Evolutionary conservation across 2,329 filamentous ascomycete species (phyloP), one percentile per base, ranked within the genome.

Genomic region (Trichoderma harzianum): DNA sequence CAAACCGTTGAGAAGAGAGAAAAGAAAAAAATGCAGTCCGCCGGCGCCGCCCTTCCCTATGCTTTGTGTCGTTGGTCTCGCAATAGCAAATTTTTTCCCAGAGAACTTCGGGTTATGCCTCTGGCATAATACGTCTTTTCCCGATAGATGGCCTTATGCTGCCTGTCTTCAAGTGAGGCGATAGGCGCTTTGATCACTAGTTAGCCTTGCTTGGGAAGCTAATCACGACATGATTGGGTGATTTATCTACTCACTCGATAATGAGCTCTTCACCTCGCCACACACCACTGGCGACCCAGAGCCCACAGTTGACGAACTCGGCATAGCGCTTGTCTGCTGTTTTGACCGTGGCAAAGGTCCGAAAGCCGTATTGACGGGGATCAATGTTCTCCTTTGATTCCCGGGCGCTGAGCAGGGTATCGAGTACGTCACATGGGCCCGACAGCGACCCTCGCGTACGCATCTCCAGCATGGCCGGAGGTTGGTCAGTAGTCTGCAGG

Each of bases 201-300:
- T 71, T 57, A 72, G 68, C 55, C 34, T 55, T 28, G 58, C 57
- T 34, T 60, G 21, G 10, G 34, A 55, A 36, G 43, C 39, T 11
- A 21, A 70, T 43, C 64, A 67, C 32, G 21, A 18, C 24, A 57
- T 14, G 64, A 32, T 60, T 68, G 39, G 34, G 53, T 68, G 65
- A 68, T 43, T 24, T 24, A 26, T 47, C 21, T 30, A 78, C 82
- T 78, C 76, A 85, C 84, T 86, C 84, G 69, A 85, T 84, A 58
- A 86, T 80, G 70, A 86, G 78, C 75, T 85, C 83, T 26, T 83
- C 79, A 69, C 79, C 82, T 69, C 81, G 83, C 79, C 83, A 84
- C 76, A 85, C 83, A 63, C 84, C 84, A 76, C 84, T 85, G 7
- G 84, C 84, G 61, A 86, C 81, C 84, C 84, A 86, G 67, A 86